Conservation (phyloP, 2,329 filamentous ascomycete genomes). For the Colletotrichum viniferum region DNA sequence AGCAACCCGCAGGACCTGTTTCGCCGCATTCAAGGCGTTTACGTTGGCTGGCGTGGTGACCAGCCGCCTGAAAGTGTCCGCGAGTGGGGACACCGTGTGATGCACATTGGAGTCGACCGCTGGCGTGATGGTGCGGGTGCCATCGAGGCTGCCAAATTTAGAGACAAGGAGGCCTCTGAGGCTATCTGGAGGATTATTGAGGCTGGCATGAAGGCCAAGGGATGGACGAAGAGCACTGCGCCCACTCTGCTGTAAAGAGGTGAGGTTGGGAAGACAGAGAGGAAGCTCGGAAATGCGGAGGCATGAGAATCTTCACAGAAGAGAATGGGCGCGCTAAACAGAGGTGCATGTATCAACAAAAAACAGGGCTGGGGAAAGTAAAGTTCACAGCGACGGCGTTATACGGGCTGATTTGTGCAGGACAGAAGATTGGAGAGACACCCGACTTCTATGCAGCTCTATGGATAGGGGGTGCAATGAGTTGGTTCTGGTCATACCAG, state of each 20-base stretch:
- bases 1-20: conserved; percentile 87
- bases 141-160: conserved; percentile 67
- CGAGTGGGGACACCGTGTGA: conserved; percentile 84
- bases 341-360: conserved; percentile 1
- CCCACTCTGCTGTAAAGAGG: conserved; percentile 41
- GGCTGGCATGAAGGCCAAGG: conserved; percentile 81
- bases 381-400: conserved; percentile 20
- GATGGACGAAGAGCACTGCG: conserved; percentile 78
- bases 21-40: conserved; percentile 83
- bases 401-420: not conserved
- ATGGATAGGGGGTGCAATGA: not conserved
- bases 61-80: conserved; percentile 77
- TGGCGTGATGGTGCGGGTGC: conserved; percentile 64
- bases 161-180: conserved; percentile 93
- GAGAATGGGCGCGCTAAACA: not conserved
- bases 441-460: not conserved
- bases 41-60: conserved; percentile 90
- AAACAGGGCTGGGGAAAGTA: conserved; percentile 12
- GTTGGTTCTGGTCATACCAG: not conserved
- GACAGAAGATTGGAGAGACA: not conserved
- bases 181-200: conserved; percentile 91
- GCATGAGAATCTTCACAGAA: not conserved
- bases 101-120: conserved; percentile 82
- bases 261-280: not conserved
- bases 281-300: no score